These are phyloP conservation scores for Boletus tomentosulus DNA, from an alignment of 768 basidiomycete genomes.

Conservation along the genomic window DNA sequence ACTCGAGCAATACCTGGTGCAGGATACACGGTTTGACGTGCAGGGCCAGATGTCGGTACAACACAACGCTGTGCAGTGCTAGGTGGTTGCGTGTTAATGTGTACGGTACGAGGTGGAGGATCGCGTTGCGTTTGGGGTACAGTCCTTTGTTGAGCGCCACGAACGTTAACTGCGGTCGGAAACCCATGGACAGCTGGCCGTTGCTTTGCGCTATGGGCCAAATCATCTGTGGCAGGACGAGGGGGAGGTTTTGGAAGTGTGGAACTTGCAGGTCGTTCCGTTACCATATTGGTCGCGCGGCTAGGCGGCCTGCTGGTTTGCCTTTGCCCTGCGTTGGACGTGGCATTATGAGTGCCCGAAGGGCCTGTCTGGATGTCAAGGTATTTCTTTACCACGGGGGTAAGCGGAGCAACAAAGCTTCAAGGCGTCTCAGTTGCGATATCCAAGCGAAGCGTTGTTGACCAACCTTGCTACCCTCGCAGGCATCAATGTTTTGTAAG, in stretches of 20 bases:
- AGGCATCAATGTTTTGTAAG: constrained; percentile 69
- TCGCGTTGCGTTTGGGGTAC: constrained; percentile 17
- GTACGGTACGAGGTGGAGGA: constrained; percentile 14
- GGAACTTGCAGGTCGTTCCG: constrained; percentile 10
- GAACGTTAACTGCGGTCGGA: constrained; percentile 1
- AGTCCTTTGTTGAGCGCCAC: constrained; percentile 16
- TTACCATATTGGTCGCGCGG: constrained; percentile 14
- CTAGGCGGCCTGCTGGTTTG: constrained; percentile 24
- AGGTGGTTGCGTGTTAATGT: constrained; percentile 15
- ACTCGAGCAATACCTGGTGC: constrained; percentile 1
- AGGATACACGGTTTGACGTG: constrained; percentile 7
- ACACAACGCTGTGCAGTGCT: constrained; percentile 16
- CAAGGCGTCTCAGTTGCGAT: constrained; percentile 4
- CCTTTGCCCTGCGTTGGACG: constrained; percentile 11
- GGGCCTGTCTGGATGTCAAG: constrained; percentile 44
- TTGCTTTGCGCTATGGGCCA: constrained; percentile 3
- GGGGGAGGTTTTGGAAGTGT: constrained; percentile 9
- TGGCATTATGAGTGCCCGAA: not conserved
- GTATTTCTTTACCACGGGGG: constrained; percentile 74
- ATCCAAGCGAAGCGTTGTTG: not conserved
- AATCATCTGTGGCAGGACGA: constrained; percentile 3
- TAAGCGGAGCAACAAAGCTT: constrained; percentile 71
- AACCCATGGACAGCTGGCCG: constrained; percentile 1
- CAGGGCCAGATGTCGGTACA: constrained; percentile 10
- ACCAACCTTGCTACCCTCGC: constrained; percentile 61